Percentiles rank a stretch among this genome's conserved stretches.
Evolutionary conservation across 2,329 filamentous ascomycete species (phyloP).

Genomic region (Aspergillus piperis): DNA sequence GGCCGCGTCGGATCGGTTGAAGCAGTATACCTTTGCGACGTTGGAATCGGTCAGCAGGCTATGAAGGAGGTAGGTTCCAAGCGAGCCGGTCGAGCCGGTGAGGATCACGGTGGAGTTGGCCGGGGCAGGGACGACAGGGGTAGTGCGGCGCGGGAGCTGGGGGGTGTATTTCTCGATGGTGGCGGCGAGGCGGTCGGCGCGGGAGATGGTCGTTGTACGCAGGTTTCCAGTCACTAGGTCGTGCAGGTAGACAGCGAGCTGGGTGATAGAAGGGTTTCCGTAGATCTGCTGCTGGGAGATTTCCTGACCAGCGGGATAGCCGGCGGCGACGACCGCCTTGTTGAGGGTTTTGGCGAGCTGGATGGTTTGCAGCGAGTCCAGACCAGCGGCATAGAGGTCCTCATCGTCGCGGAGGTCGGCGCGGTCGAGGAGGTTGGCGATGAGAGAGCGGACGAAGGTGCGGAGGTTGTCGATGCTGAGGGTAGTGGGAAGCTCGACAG

Average conservation of each 20-base stretch:
- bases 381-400: constrained; percentile 26
- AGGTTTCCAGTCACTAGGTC: neutral
- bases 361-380: constrained; percentile 34
- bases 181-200: constrained; percentile 4
- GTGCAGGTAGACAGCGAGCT: constrained; percentile 4
- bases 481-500: neutral
- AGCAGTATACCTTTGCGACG: constrained; percentile 48
- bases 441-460: constrained; percentile 11
- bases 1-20: constrained; percentile 51
- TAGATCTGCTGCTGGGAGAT: constrained; percentile 13
- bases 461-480: constrained; percentile 11
- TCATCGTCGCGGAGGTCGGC: constrained; percentile 14
- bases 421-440: constrained; percentile 16
- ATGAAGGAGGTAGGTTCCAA: constrained; percentile 52
- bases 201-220: neutral
- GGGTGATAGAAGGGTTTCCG: constrained; percentile 1
- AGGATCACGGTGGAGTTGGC: constrained; percentile 32
- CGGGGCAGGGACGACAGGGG: neutral
- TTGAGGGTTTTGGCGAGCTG: constrained; percentile 20
- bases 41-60: constrained; percentile 32
- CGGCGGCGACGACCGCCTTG: neutral
- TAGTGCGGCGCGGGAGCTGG: neutral
- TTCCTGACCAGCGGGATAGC: neutral
- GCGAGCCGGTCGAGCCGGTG: constrained; percentile 52
- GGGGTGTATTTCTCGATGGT: constrained; percentile 7